Evolutionary conservation across 257 asterid genomes (phyloP).

Genomic region (Lantana camara): DNA sequence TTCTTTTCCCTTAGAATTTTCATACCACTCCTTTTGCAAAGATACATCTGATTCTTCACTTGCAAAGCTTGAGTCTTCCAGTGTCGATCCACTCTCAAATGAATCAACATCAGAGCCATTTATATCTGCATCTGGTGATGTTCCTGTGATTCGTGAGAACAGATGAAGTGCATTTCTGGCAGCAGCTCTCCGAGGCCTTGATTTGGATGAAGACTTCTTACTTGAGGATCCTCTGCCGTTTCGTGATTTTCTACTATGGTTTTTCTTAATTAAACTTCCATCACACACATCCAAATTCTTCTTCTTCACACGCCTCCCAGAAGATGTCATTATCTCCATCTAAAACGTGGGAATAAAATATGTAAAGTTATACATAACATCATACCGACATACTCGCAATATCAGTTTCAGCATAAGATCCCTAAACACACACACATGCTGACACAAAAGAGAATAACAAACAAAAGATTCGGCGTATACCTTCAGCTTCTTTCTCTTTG

Average conservation of each 20-base stretch:
- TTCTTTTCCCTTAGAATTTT: constrained; percentile 75
- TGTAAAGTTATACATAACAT: neutral
- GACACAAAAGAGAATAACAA: neutral
- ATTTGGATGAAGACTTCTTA: constrained; percentile 64
- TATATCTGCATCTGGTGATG: constrained; percentile 70
- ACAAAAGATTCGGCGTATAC: constrained; percentile 43
- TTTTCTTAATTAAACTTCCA: constrained; percentile 44
- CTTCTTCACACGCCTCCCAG: constrained; percentile 95
- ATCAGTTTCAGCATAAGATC: neutral
- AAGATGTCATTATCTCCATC: constrained; percentile 86
- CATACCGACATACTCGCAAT: neutral
- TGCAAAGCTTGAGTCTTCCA: constrained; percentile 62
- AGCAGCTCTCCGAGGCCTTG: constrained; percentile 97
- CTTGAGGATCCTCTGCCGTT: constrained; percentile 52
- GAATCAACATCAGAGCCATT: constrained; percentile 59
- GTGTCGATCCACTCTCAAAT: constrained; percentile 69
- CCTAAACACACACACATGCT: constrained; percentile 17
- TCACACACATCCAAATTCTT: constrained; percentile 73
- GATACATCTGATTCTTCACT: constrained; percentile 84
- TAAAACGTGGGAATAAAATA: constrained; percentile 32
- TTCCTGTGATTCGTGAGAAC: constrained; percentile 85
- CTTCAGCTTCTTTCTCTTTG: constrained; percentile 80
- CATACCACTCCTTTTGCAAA: constrained; percentile 49
- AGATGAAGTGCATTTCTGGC: constrained; percentile 95
- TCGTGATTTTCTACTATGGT: constrained; percentile 58